Evolutionary conservation across 202 grass and related monocot species (phyloP), one percentile per base, ranked within the genome.

Genomic region (Hordeum pubiflorum): DNA sequence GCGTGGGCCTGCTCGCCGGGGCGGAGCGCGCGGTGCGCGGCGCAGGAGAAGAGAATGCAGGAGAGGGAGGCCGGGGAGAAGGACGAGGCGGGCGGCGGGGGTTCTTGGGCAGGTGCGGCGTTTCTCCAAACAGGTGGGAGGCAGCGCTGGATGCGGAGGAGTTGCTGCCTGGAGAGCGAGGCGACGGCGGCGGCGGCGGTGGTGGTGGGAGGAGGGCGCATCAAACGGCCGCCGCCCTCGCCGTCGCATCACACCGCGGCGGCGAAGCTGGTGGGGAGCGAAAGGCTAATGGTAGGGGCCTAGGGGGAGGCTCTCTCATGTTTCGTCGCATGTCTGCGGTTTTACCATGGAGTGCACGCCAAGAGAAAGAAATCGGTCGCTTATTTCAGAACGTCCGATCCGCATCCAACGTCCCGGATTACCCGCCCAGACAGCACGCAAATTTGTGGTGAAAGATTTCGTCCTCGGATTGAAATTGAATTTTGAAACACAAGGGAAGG

Each of bases 1-100:
- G 85, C 88, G 68, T 93, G 91, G 26, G 36, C 79, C 82, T 84
- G 91, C 75, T 73, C 78, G 12, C 87, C 91, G 23, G 86, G 40
- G 52, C 6, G 65, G 26, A 52, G 62, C 40, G 58, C 79, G 57
- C 82, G 36, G 3, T 18, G 5, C 1, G 71, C 52, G 48, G 91
- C 34, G 76, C 79, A 80, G 71, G 76, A 80, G 58, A n/a, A 72
- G 58, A 93, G 82, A 9, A 93, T 76, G 34, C 56, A 54, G 0
- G 82, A 86, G 79, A 93, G 38, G 13, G 60, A 2, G 26, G 69
- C 9, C 0, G 40, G 67, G 40, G 7, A 27, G 63, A 10, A 20
- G 17, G 86, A 13, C 10, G 76, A 14, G 40, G 48, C 31, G 12
- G 58, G 72, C 18, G 31, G 83, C 33, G 74, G 73, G 21, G 36